A percentile compares a stretch with the other conserved stretches of the same genome.
These are phyloP conservation scores for Trametes gibbosa DNA, from an alignment of 768 basidiomycete species.

Conservation along the genomic window DNA sequence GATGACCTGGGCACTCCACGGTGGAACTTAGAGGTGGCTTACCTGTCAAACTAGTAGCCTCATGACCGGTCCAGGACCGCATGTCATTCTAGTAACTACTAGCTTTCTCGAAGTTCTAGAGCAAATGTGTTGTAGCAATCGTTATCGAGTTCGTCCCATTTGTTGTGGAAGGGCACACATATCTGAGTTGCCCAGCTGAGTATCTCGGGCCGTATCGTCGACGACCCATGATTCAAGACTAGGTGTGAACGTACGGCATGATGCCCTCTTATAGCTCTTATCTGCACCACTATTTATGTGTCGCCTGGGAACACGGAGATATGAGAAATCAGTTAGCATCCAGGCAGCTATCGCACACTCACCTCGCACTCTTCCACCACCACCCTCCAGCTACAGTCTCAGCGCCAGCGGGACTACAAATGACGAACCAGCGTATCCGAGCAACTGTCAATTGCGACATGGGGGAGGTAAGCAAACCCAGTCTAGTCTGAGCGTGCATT, in stretches of 20 bases:
- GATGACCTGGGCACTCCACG: too few species aligned
- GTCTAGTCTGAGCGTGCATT: background rate
- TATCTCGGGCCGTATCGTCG: background rate
- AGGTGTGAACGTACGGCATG: background rate
- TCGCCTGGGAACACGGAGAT: background rate
- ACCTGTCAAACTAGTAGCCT: too few species aligned
- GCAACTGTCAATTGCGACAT: conserved; percentile 35
- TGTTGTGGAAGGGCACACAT: background rate
- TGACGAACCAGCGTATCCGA: conserved; percentile 7
- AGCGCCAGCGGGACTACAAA: background rate
- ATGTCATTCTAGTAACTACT: too few species aligned
- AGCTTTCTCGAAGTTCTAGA: too few species aligned
- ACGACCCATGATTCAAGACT: background rate
- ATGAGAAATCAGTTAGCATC: background rate
- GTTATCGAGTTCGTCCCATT: background rate
- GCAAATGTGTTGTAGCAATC: too few species aligned
- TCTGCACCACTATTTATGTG: background rate
- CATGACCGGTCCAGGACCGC: too few species aligned
- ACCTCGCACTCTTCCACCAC: background rate
- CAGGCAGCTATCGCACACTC: background rate
- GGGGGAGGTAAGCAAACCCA: conserved; percentile 27
- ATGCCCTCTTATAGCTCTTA: conserved; percentile 1
- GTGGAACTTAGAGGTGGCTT: too few species aligned
- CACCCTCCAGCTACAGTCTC: background rate
- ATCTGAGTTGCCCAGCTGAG: background rate